Base-by-base conservation (phyloP, 176 grass and related monocot species). In the Raddia distichophylla region DNA sequence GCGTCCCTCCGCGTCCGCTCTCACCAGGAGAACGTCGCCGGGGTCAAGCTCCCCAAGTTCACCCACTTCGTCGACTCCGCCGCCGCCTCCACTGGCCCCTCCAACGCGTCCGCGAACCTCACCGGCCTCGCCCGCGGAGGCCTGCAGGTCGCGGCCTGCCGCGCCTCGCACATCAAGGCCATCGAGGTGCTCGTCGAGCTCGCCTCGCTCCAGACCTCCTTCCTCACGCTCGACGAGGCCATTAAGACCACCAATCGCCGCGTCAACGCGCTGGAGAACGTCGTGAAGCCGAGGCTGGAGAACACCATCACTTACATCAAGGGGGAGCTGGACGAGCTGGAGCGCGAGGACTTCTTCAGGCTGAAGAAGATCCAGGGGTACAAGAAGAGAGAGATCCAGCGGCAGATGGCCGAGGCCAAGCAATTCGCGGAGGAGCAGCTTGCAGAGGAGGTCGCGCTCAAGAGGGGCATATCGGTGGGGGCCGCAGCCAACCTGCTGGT, bases 231-330 rank as follows among this genome's bases (percentile, higher is more conserved):
- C 13, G 94, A 97, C 32, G 92, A 89, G 60, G 94, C 94, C 85
- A 94, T 97, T 79, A 97, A 97, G 87, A 97, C 94, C 82, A 97
- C 94, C 68, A 97, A 97, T 64, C 82, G 94, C 47, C 89, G 91
- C 19, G 94, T 97, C 57, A 97, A 97, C 76, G 92, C 94, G 2
- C 87, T 97, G 15, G 94, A 97, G 83, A 97, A 97, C 52, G 94
- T 97, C 45, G 89, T 97, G 59, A 94, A 94, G 83, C 94, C 94
- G 17, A 84, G 94, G 34, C 69, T 97, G 5, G 94, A 97, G 85
- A 97, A 97, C 89, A 97, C 94, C 64, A 97, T 97, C 71, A 89
- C 4, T 45, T 94, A 97, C 87, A 97, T 97, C 59, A 94, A 87
- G 80, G 92, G 80, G 2, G 94, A 97, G 83, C 92, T 98, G 3